Evolutionary conservation across 345 rosid species (phyloP).

Genomic region (Bruguiera sexangula): DNA sequence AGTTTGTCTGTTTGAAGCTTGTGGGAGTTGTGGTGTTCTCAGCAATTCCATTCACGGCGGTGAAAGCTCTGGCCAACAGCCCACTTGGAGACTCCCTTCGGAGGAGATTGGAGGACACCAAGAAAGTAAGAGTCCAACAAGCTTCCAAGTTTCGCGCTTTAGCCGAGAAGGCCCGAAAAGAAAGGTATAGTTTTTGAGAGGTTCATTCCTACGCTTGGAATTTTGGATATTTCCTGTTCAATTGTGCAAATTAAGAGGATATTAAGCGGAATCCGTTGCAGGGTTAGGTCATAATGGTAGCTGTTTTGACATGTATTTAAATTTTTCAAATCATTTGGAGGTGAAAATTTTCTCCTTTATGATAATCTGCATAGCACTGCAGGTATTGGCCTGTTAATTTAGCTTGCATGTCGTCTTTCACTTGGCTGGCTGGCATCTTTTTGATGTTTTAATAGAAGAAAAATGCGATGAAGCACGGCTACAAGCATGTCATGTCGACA

Average conservation of each 20-base stretch:
- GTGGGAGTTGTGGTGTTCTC: conserved; percentile 89
- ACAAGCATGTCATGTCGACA: neutral
- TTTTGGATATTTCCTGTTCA: too few species aligned
- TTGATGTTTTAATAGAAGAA: neutral
- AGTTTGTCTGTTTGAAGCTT: conserved; percentile 38
- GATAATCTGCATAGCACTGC: too few species aligned
- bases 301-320: too few species aligned
- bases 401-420: too few species aligned
- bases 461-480: neutral
- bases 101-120: conserved; percentile 58
- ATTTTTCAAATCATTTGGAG: neutral
- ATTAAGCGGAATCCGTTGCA: too few species aligned
- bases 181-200: conserved; percentile 46
- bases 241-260: too few species aligned
- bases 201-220: too few species aligned
- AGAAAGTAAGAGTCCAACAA: conserved; percentile 55
- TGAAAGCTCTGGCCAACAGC: conserved; percentile 90
- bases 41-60: conserved; percentile 85
- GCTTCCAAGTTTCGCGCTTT: conserved; percentile 57
- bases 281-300: neutral
- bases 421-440: too few species aligned
- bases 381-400: too few species aligned
- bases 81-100: conserved; percentile 72
- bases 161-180: conserved; percentile 59
- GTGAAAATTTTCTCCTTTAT: neutral